These are phyloP conservation scores for Anthostomella pinea DNA, from an alignment of 2,329 filamentous ascomycete species.

Conservation along the genomic window DNA sequence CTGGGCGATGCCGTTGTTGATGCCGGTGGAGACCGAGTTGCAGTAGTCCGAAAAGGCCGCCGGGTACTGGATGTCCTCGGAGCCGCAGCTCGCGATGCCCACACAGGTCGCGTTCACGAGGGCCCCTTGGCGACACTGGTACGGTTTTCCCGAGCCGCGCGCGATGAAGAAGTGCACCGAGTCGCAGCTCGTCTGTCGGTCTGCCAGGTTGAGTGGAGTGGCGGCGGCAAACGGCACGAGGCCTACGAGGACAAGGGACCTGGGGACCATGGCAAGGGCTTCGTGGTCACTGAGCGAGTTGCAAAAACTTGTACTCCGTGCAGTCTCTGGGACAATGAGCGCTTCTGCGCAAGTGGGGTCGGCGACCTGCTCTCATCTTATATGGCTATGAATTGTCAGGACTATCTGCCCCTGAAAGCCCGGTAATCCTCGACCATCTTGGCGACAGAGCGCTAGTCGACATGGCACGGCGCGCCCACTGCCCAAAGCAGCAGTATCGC, in stretches of 20 bases:
- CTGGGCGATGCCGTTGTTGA: constrained; percentile 19
- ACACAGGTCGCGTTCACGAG: constrained; percentile 22
- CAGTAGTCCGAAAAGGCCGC: constrained; percentile 24
- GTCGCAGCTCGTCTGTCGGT: constrained; percentile 13
- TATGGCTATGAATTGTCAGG: too few relatives aligned
- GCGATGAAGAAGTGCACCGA: constrained; percentile 24
- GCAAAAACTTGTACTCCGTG: not conserved
- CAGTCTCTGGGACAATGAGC: too few relatives aligned
- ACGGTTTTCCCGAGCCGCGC: constrained; percentile 22
- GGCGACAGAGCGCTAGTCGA: too few relatives aligned
- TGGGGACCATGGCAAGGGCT: constrained; percentile 2
- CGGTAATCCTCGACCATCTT: too few relatives aligned
- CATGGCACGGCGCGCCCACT: too few relatives aligned
- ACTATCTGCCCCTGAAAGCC: too few relatives aligned
- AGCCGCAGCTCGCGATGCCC: constrained; percentile 13
- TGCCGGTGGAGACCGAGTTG: constrained; percentile 22
- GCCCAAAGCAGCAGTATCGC: too few relatives aligned
- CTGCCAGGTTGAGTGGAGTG: not conserved
- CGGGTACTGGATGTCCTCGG: constrained; percentile 21
- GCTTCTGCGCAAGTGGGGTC: too few relatives aligned
- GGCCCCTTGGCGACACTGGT: constrained; percentile 22
- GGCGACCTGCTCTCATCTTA: too few relatives aligned
- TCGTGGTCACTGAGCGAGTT: not conserved
- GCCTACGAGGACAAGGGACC: constrained; percentile 2
- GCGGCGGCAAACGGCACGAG: constrained; percentile 4